phyloP scores from a whole-genome alignment of 768 basidiomycete genomes.

The Holtermannia corniformis region DNA sequence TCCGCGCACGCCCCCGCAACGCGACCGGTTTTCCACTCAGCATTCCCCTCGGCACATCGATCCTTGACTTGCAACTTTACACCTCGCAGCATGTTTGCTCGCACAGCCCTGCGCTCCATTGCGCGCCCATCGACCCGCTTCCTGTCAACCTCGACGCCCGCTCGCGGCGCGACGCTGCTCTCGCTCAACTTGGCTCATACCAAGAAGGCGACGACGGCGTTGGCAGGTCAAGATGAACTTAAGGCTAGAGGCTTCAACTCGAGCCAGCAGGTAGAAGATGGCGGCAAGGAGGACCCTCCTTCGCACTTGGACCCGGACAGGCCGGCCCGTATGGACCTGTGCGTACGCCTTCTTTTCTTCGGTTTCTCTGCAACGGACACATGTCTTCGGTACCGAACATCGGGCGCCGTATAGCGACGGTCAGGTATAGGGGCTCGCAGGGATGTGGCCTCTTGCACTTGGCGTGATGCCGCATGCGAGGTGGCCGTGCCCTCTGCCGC shows the following conservation, averaged over 20 bases:
- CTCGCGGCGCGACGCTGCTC: background rate
- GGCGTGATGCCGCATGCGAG: too few species aligned
- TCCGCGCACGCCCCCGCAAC: too few species aligned
- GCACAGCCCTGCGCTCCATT: background rate
- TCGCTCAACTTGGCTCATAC: background rate
- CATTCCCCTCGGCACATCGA: too few species aligned
- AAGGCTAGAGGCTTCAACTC: background rate
- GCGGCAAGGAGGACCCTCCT: background rate
- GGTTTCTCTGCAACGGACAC: background rate
- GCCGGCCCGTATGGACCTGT: background rate
- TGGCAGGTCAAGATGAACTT: background rate
- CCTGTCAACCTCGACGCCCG: constrained; percentile 1
- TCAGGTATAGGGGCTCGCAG: too few species aligned
- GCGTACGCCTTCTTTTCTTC: background rate
- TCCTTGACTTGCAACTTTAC: too few species aligned
- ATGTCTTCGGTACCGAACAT: too few species aligned
- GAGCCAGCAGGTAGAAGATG: background rate
- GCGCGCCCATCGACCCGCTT: background rate
- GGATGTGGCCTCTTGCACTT: too few species aligned
- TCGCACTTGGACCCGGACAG: background rate
- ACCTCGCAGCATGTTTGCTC: too few species aligned
- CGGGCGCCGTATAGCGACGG: too few species aligned
- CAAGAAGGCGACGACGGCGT: background rate
- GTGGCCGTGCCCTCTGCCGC: too few species aligned
- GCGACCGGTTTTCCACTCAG: too few species aligned